A percentile compares a stretch with the other conserved stretches of the same genome.
Conservation (phyloP, 768 basidiomycete species). For the Agrocybe pediades region DNA sequence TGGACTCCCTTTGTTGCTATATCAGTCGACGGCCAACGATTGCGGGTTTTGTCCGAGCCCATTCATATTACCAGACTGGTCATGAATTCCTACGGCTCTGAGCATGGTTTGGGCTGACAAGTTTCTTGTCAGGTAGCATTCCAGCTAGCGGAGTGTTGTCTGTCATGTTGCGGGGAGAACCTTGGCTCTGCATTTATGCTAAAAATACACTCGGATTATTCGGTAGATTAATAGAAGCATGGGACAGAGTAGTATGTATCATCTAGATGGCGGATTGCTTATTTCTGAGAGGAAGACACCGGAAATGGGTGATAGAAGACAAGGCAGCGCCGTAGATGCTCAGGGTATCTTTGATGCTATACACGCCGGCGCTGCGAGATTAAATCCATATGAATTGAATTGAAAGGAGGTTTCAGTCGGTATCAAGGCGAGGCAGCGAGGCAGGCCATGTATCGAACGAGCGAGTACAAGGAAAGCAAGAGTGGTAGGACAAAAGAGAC, state of each 20-base stretch:
- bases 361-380: slow-evolving; percentile 7
- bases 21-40: slow-evolving; percentile 12
- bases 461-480: too few species aligned
- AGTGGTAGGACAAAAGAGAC: slow-evolving; percentile 1
- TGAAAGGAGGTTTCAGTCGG: too few species aligned
- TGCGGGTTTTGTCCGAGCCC: slow-evolving; percentile 9
- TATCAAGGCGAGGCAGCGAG: too few species aligned
- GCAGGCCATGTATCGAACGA: too few species aligned
- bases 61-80: slow-evolving; percentile 6
- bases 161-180: too few species aligned
- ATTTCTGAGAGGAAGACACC: slow-evolving; percentile 7
- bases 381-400: background rate
- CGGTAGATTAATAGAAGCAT: too few species aligned
- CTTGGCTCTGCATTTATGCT: slow-evolving; percentile 3
- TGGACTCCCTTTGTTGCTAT: slow-evolving; percentile 5
- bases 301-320: slow-evolving; percentile 23
- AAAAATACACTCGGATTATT: too few species aligned
- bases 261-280: too few species aligned
- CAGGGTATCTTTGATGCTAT: slow-evolving; percentile 20
- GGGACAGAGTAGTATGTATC: too few species aligned
- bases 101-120: background rate
- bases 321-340: slow-evolving; percentile 4
- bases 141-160: background rate
- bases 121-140: background rate
- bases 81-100: background rate